These are phyloP conservation scores for Xanthoconium purpureum DNA, from an alignment of 768 basidiomycete species.

Conservation along the genomic window DNA sequence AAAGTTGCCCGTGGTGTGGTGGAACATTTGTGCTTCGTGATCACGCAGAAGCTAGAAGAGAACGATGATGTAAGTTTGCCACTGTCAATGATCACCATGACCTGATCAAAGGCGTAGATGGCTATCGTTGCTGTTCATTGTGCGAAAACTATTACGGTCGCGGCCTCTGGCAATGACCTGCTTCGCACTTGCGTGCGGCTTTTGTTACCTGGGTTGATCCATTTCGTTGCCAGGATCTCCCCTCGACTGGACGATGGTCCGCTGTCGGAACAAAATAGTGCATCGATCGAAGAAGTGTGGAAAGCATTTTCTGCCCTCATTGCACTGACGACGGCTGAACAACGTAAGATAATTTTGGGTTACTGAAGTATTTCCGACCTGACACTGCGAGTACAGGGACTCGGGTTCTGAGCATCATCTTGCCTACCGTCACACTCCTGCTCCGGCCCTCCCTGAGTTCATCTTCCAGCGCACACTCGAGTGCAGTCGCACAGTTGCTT, in stretches of 20 bases:
- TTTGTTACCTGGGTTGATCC: slow-evolving; percentile 79
- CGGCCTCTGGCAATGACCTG: slow-evolving; percentile 64
- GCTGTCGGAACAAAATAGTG: slow-evolving; percentile 52
- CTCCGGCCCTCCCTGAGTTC: slow-evolving; percentile 50
- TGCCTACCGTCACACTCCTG: slow-evolving; percentile 73
- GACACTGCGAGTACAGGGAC: slow-evolving; percentile 45
- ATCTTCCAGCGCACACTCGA: slow-evolving; percentile 46
- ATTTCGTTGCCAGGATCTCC: slow-evolving; percentile 69
- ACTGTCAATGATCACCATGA: background rate
- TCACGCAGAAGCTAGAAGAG: slow-evolving; percentile 76
- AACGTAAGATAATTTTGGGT: slow-evolving; percentile 53
- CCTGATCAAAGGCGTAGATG: slow-evolving; percentile 41
- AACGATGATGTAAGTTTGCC: slow-evolving; percentile 54
- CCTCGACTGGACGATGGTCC: slow-evolving; percentile 56
- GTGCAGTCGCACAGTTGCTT: slow-evolving; percentile 66
- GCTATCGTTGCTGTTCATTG: slow-evolving; percentile 89
- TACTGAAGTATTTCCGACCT: slow-evolving; percentile 3
- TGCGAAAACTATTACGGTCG: slow-evolving; percentile 74
- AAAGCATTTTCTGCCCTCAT: slow-evolving; percentile 74
- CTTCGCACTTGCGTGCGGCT: slow-evolving; percentile 70
- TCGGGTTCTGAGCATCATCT: slow-evolving; percentile 62
- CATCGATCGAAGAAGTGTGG: slow-evolving; percentile 75
- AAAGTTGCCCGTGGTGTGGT: slow-evolving; percentile 71
- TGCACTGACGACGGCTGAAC: slow-evolving; percentile 49
- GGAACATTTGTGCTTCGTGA: slow-evolving; percentile 81